These are phyloP conservation scores for Echinosophora koreensis DNA, from an alignment of 306 rosid species.

Conservation along the genomic window DNA sequence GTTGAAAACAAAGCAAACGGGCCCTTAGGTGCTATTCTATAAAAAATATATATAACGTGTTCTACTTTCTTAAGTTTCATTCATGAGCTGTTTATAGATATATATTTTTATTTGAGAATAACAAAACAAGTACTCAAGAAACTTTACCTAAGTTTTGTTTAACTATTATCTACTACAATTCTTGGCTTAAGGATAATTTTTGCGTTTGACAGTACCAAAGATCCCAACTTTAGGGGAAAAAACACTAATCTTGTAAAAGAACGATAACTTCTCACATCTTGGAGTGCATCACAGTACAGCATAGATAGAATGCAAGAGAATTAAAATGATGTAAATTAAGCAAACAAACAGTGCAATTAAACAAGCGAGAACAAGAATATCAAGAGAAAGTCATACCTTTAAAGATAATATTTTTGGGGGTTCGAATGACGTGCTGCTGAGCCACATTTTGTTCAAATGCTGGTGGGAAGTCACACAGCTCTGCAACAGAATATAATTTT, in stretches of 20 bases:
- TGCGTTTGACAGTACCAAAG: slow-evolving; percentile 12
- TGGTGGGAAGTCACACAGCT: slow-evolving; percentile 56
- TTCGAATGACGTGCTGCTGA: slow-evolving; percentile 51
- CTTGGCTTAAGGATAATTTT: not conserved
- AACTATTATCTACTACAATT: not conserved
- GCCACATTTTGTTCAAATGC: slow-evolving; percentile 55
- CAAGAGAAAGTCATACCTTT: slow-evolving; percentile 64
- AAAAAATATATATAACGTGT: not conserved
- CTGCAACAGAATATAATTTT: slow-evolving; percentile 50
- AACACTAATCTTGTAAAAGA: not conserved
- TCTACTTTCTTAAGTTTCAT: not conserved
- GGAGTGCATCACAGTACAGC: slow-evolving; percentile 2
- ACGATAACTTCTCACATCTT: slow-evolving; percentile 26
- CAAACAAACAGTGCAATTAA: slow-evolving; percentile 12
- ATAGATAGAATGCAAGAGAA: not conserved
- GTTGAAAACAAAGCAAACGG: too few relatives aligned
- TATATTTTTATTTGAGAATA: too few relatives aligned
- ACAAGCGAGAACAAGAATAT: slow-evolving; percentile 1
- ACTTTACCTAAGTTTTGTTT: not conserved
- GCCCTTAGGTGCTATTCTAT: not conserved
- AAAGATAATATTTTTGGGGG: slow-evolving; percentile 65
- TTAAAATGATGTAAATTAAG: not conserved
- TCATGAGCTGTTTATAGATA: too few relatives aligned
- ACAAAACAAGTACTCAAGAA: not conserved
- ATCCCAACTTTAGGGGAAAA: not conserved